phyloP scores from a whole-genome alignment of 2,329 filamentous ascomycete species.

The Fusarium bactridioides region DNA sequence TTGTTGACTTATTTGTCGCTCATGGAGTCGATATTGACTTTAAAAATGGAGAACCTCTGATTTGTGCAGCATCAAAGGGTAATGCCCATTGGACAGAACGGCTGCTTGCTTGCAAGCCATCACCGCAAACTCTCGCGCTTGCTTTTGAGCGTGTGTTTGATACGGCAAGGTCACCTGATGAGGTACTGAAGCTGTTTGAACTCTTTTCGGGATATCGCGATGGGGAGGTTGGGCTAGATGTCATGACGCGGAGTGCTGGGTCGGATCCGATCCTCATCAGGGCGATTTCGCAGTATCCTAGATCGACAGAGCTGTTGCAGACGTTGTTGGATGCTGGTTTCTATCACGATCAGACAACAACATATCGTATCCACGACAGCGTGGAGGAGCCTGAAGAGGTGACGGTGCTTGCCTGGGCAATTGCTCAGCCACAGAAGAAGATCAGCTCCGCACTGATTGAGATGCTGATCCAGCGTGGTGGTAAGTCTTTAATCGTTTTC shows the following conservation, averaged over 20 bases:
- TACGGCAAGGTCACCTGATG: constrained; percentile 57
- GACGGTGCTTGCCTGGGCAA: constrained; percentile 66
- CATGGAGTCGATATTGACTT: constrained; percentile 59
- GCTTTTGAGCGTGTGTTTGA: constrained; percentile 67
- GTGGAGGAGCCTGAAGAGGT: constrained; percentile 62
- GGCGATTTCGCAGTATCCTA: constrained; percentile 63
- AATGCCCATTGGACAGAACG: constrained; percentile 58
- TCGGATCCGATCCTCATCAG: constrained; percentile 59
- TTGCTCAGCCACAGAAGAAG: constrained; percentile 69
- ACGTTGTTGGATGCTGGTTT: constrained; percentile 65
- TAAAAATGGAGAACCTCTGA: constrained; percentile 62
- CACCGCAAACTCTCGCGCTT: constrained; percentile 57
- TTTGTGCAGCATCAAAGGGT: constrained; percentile 61
- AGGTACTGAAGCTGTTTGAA: constrained; percentile 58
- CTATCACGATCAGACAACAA: constrained; percentile 64
- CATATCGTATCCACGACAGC: constrained; percentile 53
- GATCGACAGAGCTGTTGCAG: constrained; percentile 60
- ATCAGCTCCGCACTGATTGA: constrained; percentile 66
- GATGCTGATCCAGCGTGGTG: constrained; percentile 59
- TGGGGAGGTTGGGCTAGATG: constrained; percentile 59
- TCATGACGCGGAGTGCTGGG: constrained; percentile 54
- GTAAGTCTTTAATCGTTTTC: constrained; percentile 40
- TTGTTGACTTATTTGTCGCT: constrained; percentile 51
- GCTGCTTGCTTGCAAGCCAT: constrained; percentile 60
- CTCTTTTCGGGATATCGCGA: constrained; percentile 61